Conservation (phyloP, 345 rosid species). For the Erucastrum elatum region DNA sequence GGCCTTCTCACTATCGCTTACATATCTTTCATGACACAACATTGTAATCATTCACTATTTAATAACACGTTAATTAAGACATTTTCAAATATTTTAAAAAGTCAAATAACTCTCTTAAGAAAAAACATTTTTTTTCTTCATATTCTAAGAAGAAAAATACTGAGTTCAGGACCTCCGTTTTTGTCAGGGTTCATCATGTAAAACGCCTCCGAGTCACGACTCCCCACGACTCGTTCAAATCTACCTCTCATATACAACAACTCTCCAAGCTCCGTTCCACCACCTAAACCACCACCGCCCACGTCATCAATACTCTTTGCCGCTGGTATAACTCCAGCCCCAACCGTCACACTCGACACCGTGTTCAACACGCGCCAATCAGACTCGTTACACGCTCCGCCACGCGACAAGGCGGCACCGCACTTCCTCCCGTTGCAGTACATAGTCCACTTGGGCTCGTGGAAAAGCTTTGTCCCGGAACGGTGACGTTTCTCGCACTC, state of each 20-base stretch:
- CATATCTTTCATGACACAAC: constrained; percentile 34
- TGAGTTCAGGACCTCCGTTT: constrained; percentile 88
- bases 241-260: constrained; percentile 81
- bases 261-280: constrained; percentile 61
- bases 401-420: constrained; percentile 67
- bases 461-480: constrained; percentile 47
- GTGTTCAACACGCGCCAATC: constrained; percentile 80
- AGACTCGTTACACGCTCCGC: constrained; percentile 47
- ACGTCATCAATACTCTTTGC: constrained; percentile 38
- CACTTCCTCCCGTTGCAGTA: constrained; percentile 92
- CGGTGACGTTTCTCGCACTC: constrained; percentile 69
- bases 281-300: too few relatives aligned
- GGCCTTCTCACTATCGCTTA: constrained; percentile 15
- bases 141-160: constrained; percentile 78
- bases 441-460: constrained; percentile 84
- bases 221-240: constrained; percentile 88
- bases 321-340: constrained; percentile 84
- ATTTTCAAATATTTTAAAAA: constrained; percentile 5
- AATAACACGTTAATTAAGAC: constrained; percentile 12
- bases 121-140: constrained; percentile 13
- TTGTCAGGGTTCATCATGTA: constrained; percentile 97
- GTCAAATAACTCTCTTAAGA: background rate
- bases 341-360: constrained; percentile 69
- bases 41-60: constrained; percentile 14
- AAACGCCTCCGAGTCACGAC: constrained; percentile 95